Conservation (phyloP, 2,329 filamentous ascomycete species). For the Tolypocladium album region DNA sequence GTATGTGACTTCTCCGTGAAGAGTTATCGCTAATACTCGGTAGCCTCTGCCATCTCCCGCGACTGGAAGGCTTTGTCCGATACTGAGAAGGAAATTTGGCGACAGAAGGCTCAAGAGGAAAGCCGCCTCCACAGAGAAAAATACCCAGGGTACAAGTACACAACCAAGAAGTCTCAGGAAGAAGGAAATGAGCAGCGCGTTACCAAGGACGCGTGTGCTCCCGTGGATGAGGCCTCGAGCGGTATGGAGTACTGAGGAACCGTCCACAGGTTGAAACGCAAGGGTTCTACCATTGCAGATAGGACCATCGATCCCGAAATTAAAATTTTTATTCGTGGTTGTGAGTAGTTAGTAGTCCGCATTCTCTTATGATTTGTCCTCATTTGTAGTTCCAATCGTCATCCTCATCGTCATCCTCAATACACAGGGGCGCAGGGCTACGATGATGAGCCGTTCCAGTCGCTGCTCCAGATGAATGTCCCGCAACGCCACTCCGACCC, state of each 20-base stretch:
- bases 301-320: too few species aligned
- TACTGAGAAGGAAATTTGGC: conserved; percentile 12
- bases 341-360: too few species aligned
- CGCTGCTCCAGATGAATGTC: conserved; percentile 67
- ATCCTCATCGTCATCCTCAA: too few species aligned
- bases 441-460: conserved; percentile 32
- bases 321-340: too few species aligned
- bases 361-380: too few species aligned
- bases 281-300: too few species aligned
- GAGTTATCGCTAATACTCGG: not conserved
- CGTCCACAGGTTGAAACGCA: not conserved
- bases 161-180: conserved; percentile 4
- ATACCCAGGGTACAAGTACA: conserved; percentile 17
- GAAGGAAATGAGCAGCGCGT: not conserved
- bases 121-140: conserved; percentile 14
- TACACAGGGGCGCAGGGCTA: not conserved
- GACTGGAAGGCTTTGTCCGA: conserved; percentile 17
- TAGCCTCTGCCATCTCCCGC: conserved; percentile 15
- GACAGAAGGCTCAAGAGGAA: conserved; percentile 12
- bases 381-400: too few species aligned
- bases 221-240: not conserved
- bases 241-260: not conserved
- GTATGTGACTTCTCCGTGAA: conserved; percentile 1
- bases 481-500: conserved; percentile 79
- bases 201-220: not conserved